These are phyloP conservation scores for Rosa hybrid DNA, from an alignment of 331 rosid species.

Conservation along the genomic window DNA sequence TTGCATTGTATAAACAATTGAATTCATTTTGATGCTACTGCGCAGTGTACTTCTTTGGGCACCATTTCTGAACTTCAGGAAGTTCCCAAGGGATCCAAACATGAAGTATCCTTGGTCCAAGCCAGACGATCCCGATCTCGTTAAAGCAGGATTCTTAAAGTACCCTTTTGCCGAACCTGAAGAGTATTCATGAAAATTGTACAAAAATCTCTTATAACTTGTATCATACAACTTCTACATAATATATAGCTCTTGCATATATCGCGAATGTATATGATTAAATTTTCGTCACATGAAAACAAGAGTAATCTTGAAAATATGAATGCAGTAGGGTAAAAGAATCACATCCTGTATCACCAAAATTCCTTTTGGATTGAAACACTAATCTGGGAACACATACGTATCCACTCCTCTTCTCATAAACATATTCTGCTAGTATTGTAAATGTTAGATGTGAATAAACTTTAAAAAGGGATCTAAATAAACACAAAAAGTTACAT, in stretches of 20 bases:
- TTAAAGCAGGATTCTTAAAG: conserved; percentile 51
- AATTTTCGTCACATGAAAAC: background rate
- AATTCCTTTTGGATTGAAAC: conserved; percentile 37
- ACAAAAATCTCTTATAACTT: background rate
- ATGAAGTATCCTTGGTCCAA: conserved; percentile 88
- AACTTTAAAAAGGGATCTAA: conserved; percentile 14
- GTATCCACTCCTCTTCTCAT: conserved; percentile 37
- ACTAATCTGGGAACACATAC: conserved; percentile 40
- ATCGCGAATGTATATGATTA: background rate
- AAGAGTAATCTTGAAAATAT: background rate
- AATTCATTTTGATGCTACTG: conserved; percentile 4
- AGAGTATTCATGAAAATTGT: conserved; percentile 47
- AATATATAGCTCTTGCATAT: background rate
- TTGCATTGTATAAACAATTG: background rate
- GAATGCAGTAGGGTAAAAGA: background rate
- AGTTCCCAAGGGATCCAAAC: conserved; percentile 80
- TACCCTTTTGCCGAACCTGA: conserved; percentile 80
- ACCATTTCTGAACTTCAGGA: conserved; percentile 93
- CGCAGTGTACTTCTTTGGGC: conserved; percentile 85
- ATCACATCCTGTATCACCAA: conserved; percentile 23
- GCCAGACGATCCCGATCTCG: conserved; percentile 65
- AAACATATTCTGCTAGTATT: conserved; percentile 36
- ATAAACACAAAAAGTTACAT: conserved; percentile 25
- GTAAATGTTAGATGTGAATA: conserved; percentile 31
- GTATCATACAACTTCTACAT: background rate